Conservation (phyloP, 1,284 basidiomycete species). For the Rhodotorula sp. region DNA sequence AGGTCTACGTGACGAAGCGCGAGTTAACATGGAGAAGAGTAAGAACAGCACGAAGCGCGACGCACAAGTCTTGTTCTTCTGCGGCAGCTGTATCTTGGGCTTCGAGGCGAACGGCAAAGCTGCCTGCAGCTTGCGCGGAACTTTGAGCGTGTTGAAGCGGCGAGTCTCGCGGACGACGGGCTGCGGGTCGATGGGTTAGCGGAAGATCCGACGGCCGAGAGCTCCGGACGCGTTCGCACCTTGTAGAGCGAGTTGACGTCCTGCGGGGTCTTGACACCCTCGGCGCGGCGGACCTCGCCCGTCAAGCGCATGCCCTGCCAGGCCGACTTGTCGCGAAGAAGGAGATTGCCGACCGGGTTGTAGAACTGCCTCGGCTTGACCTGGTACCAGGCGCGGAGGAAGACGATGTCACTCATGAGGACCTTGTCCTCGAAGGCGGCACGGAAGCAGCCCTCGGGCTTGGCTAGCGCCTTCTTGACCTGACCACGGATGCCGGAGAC, state of each 20-base stretch:
- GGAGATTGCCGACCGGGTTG: constrained; percentile 90
- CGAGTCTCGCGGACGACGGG: constrained; percentile 72
- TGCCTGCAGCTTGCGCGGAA: constrained; percentile 85
- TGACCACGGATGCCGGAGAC: constrained; percentile 95
- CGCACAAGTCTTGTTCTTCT: constrained; percentile 62
- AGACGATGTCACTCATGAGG: constrained; percentile 91
- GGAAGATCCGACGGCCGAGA: background rate
- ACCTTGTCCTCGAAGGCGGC: constrained; percentile 99
- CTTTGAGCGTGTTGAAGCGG: constrained; percentile 85
- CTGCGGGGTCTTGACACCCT: constrained; percentile 77
- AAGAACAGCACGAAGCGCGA: too few relatives aligned
- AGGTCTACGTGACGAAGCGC: constrained; percentile 57
- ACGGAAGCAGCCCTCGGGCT: constrained; percentile 91
- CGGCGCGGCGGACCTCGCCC: constrained; percentile 81
- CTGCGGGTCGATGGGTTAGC: constrained; percentile 40
- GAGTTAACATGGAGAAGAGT: background rate
- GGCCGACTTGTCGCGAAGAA: constrained; percentile 69
- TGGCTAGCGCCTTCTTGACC: constrained; percentile 89
- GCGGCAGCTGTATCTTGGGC: constrained; percentile 76
- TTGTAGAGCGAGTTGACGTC: constrained; percentile 87
- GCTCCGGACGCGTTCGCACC: constrained; percentile 45
- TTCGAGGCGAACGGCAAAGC: constrained; percentile 89
- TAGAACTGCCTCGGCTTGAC: constrained; percentile 94
- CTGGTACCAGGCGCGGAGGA: constrained; percentile 95
- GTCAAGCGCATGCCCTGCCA: constrained; percentile 96